phyloP scores from a whole-genome alignment of 352 stramenopile genomes.

The Pythium utonaiense region DNA sequence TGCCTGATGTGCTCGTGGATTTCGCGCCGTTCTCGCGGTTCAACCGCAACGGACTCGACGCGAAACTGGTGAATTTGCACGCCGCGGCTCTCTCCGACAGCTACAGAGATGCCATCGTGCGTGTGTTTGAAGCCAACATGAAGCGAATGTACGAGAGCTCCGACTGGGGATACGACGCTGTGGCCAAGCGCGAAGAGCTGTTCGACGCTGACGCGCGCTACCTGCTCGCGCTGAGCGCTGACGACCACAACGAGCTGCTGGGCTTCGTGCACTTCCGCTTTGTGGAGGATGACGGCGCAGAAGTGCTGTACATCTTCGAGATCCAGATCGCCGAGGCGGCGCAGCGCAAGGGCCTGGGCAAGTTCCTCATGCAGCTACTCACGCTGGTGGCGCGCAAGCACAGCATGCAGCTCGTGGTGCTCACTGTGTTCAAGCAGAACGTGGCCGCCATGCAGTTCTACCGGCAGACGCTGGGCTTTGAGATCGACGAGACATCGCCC shows the following conservation, averaged over 20 bases:
- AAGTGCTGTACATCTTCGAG: constrained; percentile 93
- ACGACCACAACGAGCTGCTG: constrained; percentile 29
- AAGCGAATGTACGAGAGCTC: constrained; percentile 82
- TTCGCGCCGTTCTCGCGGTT: constrained; percentile 61
- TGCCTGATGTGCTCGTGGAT: constrained; percentile 53
- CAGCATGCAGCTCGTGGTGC: constrained; percentile 87
- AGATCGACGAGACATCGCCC: constrained; percentile 89
- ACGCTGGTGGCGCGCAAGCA: constrained; percentile 74
- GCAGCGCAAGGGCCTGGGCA: constrained; percentile 83
- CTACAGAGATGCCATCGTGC: constrained; percentile 37
- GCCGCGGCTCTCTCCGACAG: constrained; percentile 32
- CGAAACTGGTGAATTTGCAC: constrained; percentile 40
- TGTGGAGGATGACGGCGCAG: constrained; percentile 87
- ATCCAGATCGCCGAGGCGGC: constrained; percentile 75
- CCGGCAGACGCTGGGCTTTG: constrained; percentile 77
- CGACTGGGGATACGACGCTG: constrained; percentile 89
- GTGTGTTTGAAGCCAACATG: constrained; percentile 93
- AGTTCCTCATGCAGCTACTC: constrained; percentile 90
- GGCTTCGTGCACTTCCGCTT: constrained; percentile 93
- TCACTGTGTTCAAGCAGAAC: constrained; percentile 94
- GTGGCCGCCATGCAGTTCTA: constrained; percentile 88
- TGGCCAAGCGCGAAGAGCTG: constrained; percentile 81
- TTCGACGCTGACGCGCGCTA: constrained; percentile 85
- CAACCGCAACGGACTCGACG: constrained; percentile 41
- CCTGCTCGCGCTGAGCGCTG: constrained; percentile 47